These are phyloP conservation scores for Calonectria multiphialidica DNA, from an alignment of 2,329 filamentous ascomycete species.

Conservation along the genomic window DNA sequence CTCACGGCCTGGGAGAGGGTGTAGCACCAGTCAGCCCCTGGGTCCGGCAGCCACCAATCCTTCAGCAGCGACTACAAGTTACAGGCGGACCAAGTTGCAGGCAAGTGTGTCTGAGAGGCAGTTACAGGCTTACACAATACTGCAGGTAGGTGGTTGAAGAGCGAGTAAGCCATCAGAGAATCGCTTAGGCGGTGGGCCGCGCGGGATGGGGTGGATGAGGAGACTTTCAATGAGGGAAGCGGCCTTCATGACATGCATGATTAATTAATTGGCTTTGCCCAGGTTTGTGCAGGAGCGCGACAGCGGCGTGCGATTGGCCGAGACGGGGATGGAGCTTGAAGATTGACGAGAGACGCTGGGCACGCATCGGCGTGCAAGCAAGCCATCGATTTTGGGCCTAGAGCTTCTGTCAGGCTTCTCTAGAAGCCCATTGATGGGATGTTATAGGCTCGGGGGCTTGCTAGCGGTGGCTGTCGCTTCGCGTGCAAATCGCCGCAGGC, in stretches of 20 bases:
- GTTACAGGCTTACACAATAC: conserved; percentile 19
- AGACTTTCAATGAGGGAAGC: conserved; percentile 25
- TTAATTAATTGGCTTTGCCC: conserved; percentile 41
- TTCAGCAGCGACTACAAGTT: conserved; percentile 22
- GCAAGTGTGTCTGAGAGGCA: conserved; percentile 3
- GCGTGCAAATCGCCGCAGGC: conserved; percentile 29
- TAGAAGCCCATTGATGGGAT: conserved; percentile 11
- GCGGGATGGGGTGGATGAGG: conserved; percentile 15
- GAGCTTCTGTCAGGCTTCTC: conserved; percentile 16
- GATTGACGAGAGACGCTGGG: conserved; percentile 30
- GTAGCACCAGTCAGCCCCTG: conserved; percentile 39
- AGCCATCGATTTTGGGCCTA: conserved; percentile 15
- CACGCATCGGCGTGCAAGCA: conserved; percentile 14
- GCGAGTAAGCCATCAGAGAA: conserved; percentile 12
- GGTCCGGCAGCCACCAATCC: conserved; percentile 29
- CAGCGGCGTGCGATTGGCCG: conserved; percentile 33
- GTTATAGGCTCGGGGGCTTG: conserved; percentile 27
- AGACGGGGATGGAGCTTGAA: conserved; percentile 28
- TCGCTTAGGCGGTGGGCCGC: not conserved
- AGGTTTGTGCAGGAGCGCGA: conserved; percentile 28
- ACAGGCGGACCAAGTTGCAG: conserved; percentile 17
- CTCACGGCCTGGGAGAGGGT: conserved; percentile 32
- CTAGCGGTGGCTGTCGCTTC: conserved; percentile 13
- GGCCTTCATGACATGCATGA: conserved; percentile 43
- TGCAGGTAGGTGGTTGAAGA: conserved; percentile 11